Conservation (phyloP, 352 stramenopile species). For the Globisporangium middletonii region DNA sequence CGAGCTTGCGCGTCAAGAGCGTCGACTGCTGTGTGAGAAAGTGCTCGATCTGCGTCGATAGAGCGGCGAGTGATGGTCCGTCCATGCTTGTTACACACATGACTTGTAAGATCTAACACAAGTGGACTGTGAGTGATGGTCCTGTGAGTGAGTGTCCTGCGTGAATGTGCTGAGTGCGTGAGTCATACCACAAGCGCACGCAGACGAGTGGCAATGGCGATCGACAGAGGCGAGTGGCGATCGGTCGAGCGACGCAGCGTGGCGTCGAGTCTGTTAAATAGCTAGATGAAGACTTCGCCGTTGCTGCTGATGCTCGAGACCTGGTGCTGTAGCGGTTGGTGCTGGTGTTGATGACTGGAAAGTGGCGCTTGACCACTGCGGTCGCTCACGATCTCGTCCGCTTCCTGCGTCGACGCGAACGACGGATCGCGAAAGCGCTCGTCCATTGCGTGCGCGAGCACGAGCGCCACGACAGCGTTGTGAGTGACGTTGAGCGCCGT, state of each 20-base stretch:
- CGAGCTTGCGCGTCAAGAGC: no score
- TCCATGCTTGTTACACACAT: no score
- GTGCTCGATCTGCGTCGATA: no score
- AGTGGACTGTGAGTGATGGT: background rate
- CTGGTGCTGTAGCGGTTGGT: conserved; percentile 6
- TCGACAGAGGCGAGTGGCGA: no score
- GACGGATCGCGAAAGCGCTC: conserved; percentile 21
- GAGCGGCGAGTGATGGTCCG: no score
- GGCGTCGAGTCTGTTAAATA: conserved; percentile 1
- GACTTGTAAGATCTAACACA: no score
- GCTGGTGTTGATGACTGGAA: background rate
- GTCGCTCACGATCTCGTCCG: conserved; percentile 19
- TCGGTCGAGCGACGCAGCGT: background rate
- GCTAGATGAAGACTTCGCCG: conserved; percentile 10
- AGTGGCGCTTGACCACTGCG: background rate
- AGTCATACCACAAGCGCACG: no score
- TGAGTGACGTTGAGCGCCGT: conserved; percentile 47
- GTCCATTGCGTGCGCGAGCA: conserved; percentile 49
- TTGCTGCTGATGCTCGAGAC: conserved; percentile 8
- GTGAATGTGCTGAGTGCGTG: no score
- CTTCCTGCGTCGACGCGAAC: conserved; percentile 24
- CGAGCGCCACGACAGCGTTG: conserved; percentile 37
- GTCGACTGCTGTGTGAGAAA: no score
- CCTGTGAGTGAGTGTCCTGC: background rate
- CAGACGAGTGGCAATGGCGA: no score